Percentiles rank a stretch among this genome's conserved stretches.
Conservation (phyloP, 2,329 filamentous ascomycete genomes). For the Cladosporium sp. region DNA sequence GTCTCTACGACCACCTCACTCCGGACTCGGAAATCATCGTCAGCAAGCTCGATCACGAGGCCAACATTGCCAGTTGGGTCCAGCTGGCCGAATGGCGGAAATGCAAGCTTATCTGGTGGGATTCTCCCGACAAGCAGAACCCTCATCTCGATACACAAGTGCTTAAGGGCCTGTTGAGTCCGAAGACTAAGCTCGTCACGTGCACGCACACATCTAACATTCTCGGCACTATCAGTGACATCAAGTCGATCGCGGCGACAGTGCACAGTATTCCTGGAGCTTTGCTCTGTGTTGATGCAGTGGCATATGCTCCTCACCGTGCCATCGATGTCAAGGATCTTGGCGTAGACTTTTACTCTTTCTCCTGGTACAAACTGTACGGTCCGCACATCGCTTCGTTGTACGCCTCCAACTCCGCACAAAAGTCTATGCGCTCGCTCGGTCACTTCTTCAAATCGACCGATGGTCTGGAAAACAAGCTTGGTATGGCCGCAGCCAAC, state of each 20-base stretch:
- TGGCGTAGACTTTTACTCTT: conserved; percentile 71
- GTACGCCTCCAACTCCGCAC: conserved; percentile 58
- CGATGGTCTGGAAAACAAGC: conserved; percentile 59
- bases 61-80: conserved; percentile 71
- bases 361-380: conserved; percentile 80
- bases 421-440: conserved; percentile 53
- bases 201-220: conserved; percentile 74
- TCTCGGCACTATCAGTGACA: conserved; percentile 65
- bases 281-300: conserved; percentile 69
- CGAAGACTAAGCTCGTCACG: conserved; percentile 64
- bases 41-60: conserved; percentile 71
- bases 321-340: conserved; percentile 63
- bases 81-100: conserved; percentile 59
- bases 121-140: conserved; percentile 39
- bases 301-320: conserved; percentile 71
- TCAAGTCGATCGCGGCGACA: conserved; percentile 51
- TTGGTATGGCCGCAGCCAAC: conserved; percentile 64
- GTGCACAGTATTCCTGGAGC: conserved; percentile 53
- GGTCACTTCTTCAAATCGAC: conserved; percentile 64
- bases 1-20: conserved; percentile 54
- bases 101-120: conserved; percentile 68
- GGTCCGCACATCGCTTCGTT: conserved; percentile 70
- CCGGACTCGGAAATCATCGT: conserved; percentile 58
- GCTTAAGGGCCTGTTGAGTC: conserved; percentile 56
- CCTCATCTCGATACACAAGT: conserved; percentile 57